Base-by-base conservation (phyloP, 208 protist genomes). In the Acanthamoeba sp. region DNA sequence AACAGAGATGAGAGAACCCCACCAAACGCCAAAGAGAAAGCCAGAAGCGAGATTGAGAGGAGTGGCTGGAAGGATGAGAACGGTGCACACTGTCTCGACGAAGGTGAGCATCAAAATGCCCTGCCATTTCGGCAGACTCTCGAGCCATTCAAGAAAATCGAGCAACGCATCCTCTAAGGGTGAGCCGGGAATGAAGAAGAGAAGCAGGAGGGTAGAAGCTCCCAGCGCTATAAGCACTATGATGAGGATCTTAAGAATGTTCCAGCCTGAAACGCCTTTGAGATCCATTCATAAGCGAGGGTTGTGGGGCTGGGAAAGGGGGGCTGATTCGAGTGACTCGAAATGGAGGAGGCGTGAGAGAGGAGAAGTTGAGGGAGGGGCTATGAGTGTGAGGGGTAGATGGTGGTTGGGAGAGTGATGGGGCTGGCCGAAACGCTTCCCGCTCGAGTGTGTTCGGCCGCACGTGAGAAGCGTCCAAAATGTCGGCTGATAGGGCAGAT, bases 141-240 rank as follows among this genome's bases (percentile, higher is more conserved):
- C n/a, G 48, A 88, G 38, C 80, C 80, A 88, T 32, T 88, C 50
- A 4, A 88, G 32, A 42, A 88, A 88, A 36, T 55, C 32, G 32
- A 88, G 80, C 48, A 88, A 45, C 22, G 36, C 50, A 38, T 62
- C 32, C 24, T 88, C 80, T 10, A 88, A 36, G 1, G 80, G 80
- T 29, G 80, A 88, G 27, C 80, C 80, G 42, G 80, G 80, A 36
- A 88, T 62, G 80, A 88, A 88, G 80, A 88, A 62, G 48, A 88
- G 80, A 24, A 88, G 48, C 3, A 88, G 48, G 16, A 62, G 32
- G 7, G 80, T 62, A 0, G 50, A 22, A 3, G 50, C 80, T 7
- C 42, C 32, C 4, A 32, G n/a, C 45, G 50, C n/a, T 27, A 88
- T 55, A 2, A 88, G 80, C 32, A 62, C 80, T 34, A 88, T 32